phyloP scores from a whole-genome alignment of 2,329 filamentous ascomycete species.

The Pseudocercospora macadamiae region DNA sequence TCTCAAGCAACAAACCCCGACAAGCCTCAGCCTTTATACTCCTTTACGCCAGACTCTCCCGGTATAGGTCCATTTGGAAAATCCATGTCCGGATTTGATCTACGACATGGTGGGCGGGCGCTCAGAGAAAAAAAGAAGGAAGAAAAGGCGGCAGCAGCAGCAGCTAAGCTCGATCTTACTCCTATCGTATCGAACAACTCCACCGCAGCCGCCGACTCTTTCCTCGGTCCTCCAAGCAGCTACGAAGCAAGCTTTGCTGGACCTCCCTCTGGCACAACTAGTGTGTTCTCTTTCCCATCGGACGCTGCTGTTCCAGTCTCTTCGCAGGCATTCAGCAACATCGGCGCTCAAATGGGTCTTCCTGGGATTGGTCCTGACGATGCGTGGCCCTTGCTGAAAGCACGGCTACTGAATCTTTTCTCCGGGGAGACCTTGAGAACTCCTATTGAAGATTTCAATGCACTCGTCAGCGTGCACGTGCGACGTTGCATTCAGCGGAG shows the following conservation, averaged over 20 bases:
- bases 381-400: constrained; percentile 79
- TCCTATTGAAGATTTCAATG: constrained; percentile 83
- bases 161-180: constrained; percentile 36
- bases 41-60: constrained; percentile 76
- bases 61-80: constrained; percentile 74
- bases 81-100: constrained; percentile 77
- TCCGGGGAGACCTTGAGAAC: constrained; percentile 77
- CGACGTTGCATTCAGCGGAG: constrained; percentile 76
- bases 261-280: constrained; percentile 34
- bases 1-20: constrained; percentile 74
- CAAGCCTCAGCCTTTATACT: constrained; percentile 76
- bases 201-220: constrained; percentile 28
- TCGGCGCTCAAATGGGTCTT: constrained; percentile 53
- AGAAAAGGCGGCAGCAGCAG: constrained; percentile 51
- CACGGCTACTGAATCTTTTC: constrained; percentile 75
- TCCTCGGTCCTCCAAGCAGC: constrained; percentile 30
- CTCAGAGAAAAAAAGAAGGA: constrained; percentile 72
- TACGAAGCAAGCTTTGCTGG: constrained; percentile 29
- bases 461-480: constrained; percentile 76
- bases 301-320: constrained; percentile 38
- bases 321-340: constrained; percentile 46
- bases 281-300: constrained; percentile 37
- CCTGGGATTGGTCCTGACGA: constrained; percentile 64
- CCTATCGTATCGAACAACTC: constrained; percentile 38
- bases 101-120: constrained; percentile 75